These are phyloP conservation scores for Saccharomycopsis sp. DNA, from an alignment of 805 yeast species.

Conservation along the genomic window DNA sequence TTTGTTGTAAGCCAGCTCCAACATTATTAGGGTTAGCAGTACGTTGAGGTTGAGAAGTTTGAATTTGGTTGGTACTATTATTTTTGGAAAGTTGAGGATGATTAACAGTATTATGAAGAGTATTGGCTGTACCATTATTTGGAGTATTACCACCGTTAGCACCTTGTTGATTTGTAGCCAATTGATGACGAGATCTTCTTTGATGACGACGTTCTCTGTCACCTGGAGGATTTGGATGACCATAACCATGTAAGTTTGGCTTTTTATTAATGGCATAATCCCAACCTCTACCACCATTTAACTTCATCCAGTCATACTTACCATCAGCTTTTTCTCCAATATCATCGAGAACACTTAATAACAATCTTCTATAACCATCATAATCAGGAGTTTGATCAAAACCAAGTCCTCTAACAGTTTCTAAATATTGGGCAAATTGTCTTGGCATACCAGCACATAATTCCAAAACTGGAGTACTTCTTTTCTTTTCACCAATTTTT, in stretches of 20 bases:
- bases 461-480: constrained; percentile 77
- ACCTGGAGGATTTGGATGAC: constrained; percentile 81
- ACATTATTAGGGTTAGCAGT: no score
- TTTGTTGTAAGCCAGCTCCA: no score
- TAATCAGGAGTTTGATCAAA: constrained; percentile 95
- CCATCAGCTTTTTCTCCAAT: constrained; percentile 70
- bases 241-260: constrained; percentile 92
- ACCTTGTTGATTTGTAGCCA: constrained; percentile 14
- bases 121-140: no score
- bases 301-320: constrained; percentile 95
- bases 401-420: constrained; percentile 75
- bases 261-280: constrained; percentile 81
- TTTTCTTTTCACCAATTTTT: constrained; percentile 93
- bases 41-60: no score
- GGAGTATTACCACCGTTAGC: constrained; percentile 14
- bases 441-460: constrained; percentile 83
- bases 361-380: constrained; percentile 67
- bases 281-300: constrained; percentile 95
- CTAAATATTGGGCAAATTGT: constrained; percentile 87
- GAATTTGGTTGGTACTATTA: no score
- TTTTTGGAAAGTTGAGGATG: no score
- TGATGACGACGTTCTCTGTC: constrained; percentile 30
- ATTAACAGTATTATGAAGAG: no score
- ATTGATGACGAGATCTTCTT: constrained; percentile 25
- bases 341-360: constrained; percentile 69